Evolutionary conservation across 2,329 filamentous ascomycete genomes (phyloP).

Genomic region (Arthroderma sp.): DNA sequence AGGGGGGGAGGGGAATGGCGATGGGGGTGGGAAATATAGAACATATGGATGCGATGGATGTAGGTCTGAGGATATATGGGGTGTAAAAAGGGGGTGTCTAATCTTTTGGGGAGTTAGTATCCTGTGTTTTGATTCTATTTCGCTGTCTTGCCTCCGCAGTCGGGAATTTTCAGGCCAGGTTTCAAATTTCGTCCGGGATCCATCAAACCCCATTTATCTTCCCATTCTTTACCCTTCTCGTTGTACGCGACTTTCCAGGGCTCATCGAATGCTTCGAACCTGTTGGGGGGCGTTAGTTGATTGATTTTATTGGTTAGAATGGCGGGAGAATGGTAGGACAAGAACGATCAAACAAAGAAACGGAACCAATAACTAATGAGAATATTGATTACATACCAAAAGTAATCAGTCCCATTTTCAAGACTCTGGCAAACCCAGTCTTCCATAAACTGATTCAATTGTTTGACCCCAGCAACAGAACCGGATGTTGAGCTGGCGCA

Average conservation of each 20-base stretch:
- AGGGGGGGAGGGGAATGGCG: too few relatives aligned
- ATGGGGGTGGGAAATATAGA: too few relatives aligned
- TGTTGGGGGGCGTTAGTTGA: slow-evolving; percentile 14
- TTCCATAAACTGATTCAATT: slow-evolving; percentile 76
- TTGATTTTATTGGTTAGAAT: neutral
- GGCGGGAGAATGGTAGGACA: neutral
- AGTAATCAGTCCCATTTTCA: slow-evolving; percentile 76
- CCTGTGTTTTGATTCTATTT: neutral
- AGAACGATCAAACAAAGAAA: neutral
- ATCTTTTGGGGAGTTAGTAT: too few relatives aligned
- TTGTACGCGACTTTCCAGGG: slow-evolving; percentile 82
- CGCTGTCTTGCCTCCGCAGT: slow-evolving; percentile 65
- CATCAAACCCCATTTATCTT: slow-evolving; percentile 91
- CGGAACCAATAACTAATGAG: neutral
- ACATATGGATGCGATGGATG: too few relatives aligned
- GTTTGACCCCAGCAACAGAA: slow-evolving; percentile 62
- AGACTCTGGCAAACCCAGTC: slow-evolving; percentile 74
- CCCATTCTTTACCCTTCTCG: slow-evolving; percentile 58
- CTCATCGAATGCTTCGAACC: slow-evolving; percentile 92
- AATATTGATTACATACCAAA: slow-evolving; percentile 47
- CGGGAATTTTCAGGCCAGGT: slow-evolving; percentile 67
- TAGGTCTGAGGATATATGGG: too few relatives aligned
- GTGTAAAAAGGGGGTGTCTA: too few relatives aligned
- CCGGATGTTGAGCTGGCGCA: slow-evolving; percentile 48
- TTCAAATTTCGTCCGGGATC: slow-evolving; percentile 76